Conservation (phyloP, 2,329 filamentous ascomycete genomes). For the Periconia sp. region DNA sequence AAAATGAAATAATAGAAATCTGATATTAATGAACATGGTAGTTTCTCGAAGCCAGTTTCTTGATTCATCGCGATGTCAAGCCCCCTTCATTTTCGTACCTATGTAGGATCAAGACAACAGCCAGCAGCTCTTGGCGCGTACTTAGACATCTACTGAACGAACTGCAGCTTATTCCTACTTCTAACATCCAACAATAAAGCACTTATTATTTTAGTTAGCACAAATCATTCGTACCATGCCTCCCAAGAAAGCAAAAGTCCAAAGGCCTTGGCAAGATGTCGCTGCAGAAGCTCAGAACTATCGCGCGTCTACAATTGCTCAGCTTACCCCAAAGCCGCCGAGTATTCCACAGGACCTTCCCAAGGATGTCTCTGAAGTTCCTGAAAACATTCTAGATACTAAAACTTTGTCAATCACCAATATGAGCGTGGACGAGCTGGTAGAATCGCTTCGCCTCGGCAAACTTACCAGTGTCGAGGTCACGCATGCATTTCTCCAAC, state of each 20-base stretch:
- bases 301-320: conserved; percentile 25
- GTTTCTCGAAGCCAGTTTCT: too few relatives aligned
- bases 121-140: not conserved
- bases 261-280: conserved; percentile 25
- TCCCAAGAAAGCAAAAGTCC: conserved; percentile 8
- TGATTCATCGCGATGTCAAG: too few relatives aligned
- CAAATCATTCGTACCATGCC: conserved; percentile 1
- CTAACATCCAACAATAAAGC: too few relatives aligned
- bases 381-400: conserved; percentile 17
- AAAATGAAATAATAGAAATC: too few relatives aligned
- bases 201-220: too few relatives aligned
- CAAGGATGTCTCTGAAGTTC: conserved; percentile 19
- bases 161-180: too few relatives aligned
- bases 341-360: conserved; percentile 22
- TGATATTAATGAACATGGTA: too few relatives aligned
- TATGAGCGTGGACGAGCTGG: conserved; percentile 22
- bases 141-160: too few relatives aligned
- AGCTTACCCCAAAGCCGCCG: conserved; percentile 18
- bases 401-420: conserved; percentile 19
- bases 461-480: conserved; percentile 26
- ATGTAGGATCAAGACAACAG: not conserved
- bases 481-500: conserved; percentile 27
- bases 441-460: conserved; percentile 17
- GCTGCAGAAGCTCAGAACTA: conserved; percentile 29
- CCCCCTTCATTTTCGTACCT: too few relatives aligned